Evolutionary conservation across 805 yeast genomes (phyloP).

Genomic region (Kodamaea hsintzibuensis): DNA sequence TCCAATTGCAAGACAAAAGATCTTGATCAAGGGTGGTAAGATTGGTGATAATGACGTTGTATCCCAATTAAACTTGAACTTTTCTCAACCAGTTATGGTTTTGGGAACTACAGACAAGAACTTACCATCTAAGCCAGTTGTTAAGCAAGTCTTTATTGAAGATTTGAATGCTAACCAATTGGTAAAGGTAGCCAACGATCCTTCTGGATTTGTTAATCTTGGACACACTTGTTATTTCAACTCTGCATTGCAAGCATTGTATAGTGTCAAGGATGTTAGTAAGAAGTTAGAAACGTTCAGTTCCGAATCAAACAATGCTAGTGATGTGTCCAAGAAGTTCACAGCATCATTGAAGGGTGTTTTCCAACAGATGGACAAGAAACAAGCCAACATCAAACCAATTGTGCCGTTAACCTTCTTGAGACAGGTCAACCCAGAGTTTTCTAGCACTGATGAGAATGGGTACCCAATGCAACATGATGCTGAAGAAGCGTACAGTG

Average conservation of each 20-base stretch:
- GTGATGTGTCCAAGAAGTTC: conserved; percentile 15
- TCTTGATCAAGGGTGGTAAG: conserved; percentile 87
- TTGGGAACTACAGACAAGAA: conserved; percentile 85
- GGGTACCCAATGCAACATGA: conserved; percentile 93
- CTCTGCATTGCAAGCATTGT: conserved; percentile 62
- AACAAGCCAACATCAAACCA: conserved; percentile 61
- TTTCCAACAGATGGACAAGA: conserved; percentile 47
- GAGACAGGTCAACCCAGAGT: conserved; percentile 80
- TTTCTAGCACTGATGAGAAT: conserved; percentile 68
- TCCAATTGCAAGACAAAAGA: conserved; percentile 88
- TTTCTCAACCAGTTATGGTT: conserved; percentile 75
- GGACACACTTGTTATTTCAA: conserved; percentile 86
- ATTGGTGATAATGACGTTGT: conserved; percentile 68
- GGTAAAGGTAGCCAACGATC: conserved; percentile 43
- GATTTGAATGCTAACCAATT: conserved; percentile 56
- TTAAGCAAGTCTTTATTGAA: conserved; percentile 62
- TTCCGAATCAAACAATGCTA: conserved; percentile 19
- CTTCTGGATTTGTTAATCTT: conserved; percentile 66
- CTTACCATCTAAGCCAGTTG: conserved; percentile 52
- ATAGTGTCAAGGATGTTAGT: conserved; percentile 44
- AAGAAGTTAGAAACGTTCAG: conserved; percentile 20
- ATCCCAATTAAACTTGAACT: conserved; percentile 54
- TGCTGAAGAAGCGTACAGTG: conserved; percentile 95
- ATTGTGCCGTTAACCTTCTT: conserved; percentile 61
- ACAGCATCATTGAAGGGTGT: conserved; percentile 38